These are phyloP conservation scores for Physaria fendleri DNA, from an alignment of 345 rosid genomes.

Conservation along the genomic window DNA sequence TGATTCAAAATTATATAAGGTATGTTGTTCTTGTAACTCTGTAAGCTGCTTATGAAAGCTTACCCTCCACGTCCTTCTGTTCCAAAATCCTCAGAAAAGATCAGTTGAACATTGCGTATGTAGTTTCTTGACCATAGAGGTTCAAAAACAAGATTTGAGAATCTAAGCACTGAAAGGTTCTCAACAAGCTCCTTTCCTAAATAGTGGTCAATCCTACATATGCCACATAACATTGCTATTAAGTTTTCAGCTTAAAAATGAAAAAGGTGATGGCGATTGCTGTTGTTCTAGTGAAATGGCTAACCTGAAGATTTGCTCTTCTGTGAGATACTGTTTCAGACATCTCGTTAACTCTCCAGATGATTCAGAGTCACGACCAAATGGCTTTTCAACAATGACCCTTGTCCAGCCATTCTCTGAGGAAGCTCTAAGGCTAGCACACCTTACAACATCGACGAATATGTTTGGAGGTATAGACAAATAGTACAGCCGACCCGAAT, in stretches of 20 bases:
- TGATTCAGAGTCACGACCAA: constrained; percentile 80
- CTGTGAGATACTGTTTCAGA: constrained; percentile 65
- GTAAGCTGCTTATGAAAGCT: constrained; percentile 13
- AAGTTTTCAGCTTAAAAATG: not conserved
- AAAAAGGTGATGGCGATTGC: not conserved
- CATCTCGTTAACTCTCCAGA: constrained; percentile 73
- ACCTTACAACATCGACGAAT: constrained; percentile 76
- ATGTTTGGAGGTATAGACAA: constrained; percentile 82
- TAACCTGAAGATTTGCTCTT: constrained; percentile 90
- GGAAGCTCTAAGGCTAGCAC: constrained; percentile 71
- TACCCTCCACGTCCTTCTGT: constrained; percentile 97
- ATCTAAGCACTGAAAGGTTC: constrained; percentile 86
- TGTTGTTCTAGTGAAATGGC: not conserved
- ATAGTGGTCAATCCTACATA: constrained; percentile 77
- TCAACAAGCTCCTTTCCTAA: constrained; percentile 95
- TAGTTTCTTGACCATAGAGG: constrained; percentile 87
- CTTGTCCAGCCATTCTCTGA: constrained; percentile 79
- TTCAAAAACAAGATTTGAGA: constrained; percentile 89
- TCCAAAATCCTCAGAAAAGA: constrained; percentile 93
- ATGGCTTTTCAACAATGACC: constrained; percentile 90
- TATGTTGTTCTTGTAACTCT: not conserved
- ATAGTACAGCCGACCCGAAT: constrained; percentile 83
- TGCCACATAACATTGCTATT: not conserved
- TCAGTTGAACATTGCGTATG: constrained; percentile 81
- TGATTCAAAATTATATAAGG: not conserved